Evolutionary conservation across 2,329 filamentous ascomycete genomes (phyloP).

Genomic region (Xylariaceae sp.): DNA sequence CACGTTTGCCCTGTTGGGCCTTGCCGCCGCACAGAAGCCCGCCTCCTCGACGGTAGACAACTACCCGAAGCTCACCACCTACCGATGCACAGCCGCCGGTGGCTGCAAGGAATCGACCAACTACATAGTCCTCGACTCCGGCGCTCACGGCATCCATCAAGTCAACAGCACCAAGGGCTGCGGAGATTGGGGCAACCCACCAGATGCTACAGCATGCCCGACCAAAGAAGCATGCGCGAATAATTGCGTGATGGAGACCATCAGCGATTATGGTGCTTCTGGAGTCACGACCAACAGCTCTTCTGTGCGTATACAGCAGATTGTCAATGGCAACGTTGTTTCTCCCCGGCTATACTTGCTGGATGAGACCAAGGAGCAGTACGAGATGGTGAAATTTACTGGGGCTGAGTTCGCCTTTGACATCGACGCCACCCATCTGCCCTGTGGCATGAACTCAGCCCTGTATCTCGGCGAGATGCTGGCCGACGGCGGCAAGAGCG

Average conservation of each 20-base stretch:
- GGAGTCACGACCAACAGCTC: conserved; percentile 27
- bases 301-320: conserved; percentile 35
- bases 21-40: conserved; percentile 31
- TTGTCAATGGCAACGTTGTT: conserved; percentile 26
- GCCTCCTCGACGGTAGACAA: conserved; percentile 32
- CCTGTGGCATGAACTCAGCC: conserved; percentile 59
- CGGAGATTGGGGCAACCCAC: conserved; percentile 27
- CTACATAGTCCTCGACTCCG: conserved; percentile 45
- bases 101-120: conserved; percentile 45
- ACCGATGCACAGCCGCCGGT: conserved; percentile 43
- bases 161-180: conserved; percentile 28
- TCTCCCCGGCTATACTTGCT: conserved; percentile 55
- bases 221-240: conserved; percentile 43
- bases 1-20: conserved; percentile 23
- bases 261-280: conserved; percentile 37
- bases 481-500: conserved; percentile 48
- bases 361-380: conserved; percentile 47
- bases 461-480: conserved; percentile 60
- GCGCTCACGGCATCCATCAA: conserved; percentile 40
- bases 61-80: conserved; percentile 45
- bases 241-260: conserved; percentile 50
- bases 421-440: conserved; percentile 57
- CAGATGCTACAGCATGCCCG: conserved; percentile 41
- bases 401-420: conserved; percentile 61
- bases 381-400: conserved; percentile 55